A percentile compares a stretch with the other conserved stretches of the same genome.
These are phyloP conservation scores for Gaertneriomyces semiglobifer DNA, from an alignment of 192 early-diverging fungal genomes.

Conservation along the genomic window DNA sequence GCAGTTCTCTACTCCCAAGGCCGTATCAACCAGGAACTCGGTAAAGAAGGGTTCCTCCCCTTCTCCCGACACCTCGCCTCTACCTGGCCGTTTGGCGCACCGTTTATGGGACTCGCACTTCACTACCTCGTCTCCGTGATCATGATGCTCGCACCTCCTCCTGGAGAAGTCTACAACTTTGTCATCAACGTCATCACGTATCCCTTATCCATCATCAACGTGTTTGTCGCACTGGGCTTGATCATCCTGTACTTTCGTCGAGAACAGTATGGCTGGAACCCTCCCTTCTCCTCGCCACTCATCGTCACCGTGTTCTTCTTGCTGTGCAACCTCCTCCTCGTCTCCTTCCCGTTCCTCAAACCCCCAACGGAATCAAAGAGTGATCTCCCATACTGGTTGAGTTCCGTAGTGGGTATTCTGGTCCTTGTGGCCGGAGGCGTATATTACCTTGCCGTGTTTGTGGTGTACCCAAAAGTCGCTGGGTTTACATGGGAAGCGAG, in stretches of 20 bases:
- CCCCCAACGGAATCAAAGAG: slow-evolving; percentile 28
- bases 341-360: slow-evolving; percentile 55
- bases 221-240: slow-evolving; percentile 50
- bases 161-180: slow-evolving; percentile 57
- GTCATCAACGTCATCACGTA: slow-evolving; percentile 58
- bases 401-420: slow-evolving; percentile 1
- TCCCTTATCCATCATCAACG: slow-evolving; percentile 62
- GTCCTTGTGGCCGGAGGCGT: slow-evolving; percentile 1
- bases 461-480: not conserved
- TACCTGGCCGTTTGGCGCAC: slow-evolving; percentile 21
- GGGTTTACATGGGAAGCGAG: not conserved
- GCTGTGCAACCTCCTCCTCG: slow-evolving; percentile 45
- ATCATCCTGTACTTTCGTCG: slow-evolving; percentile 43
- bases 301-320: slow-evolving; percentile 47
- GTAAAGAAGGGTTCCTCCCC: slow-evolving; percentile 19
- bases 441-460: not conserved
- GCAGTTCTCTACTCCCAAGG: slow-evolving; percentile 26
- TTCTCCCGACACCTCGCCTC: slow-evolving; percentile 13
- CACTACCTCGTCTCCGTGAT: slow-evolving; percentile 21
- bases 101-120: slow-evolving; percentile 5
- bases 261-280: slow-evolving; percentile 35
- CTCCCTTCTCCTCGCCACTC: slow-evolving; percentile 50
- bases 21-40: slow-evolving; percentile 23
- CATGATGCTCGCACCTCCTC: slow-evolving; percentile 21
- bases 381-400: not conserved